Conservation (phyloP, 2,329 filamentous ascomycete species). For the Trichophyton simii region DNA sequence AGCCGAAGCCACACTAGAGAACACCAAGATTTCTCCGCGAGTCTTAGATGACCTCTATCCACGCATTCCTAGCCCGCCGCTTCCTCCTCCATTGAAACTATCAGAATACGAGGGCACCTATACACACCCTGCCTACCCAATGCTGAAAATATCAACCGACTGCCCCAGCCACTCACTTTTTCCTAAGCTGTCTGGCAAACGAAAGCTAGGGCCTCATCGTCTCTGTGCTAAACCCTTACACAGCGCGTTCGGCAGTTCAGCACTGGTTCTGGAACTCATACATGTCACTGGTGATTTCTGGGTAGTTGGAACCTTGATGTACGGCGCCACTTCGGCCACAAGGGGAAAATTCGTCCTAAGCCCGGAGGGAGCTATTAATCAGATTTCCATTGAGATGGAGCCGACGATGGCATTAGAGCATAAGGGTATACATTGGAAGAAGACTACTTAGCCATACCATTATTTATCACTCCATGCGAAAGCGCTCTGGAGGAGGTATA, state of each 20-base stretch:
- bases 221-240: slow-evolving; percentile 7
- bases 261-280: slow-evolving; percentile 5
- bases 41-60: slow-evolving; percentile 10
- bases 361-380: slow-evolving; percentile 5
- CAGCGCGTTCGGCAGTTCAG: slow-evolving; percentile 6
- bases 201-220: neutral
- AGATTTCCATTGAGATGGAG: slow-evolving; percentile 7
- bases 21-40: slow-evolving; percentile 6
- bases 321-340: slow-evolving; percentile 6
- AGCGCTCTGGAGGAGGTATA: too few species aligned
- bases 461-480: too few species aligned
- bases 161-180: slow-evolving; percentile 6
- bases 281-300: slow-evolving; percentile 9
- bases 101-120: slow-evolving; percentile 6
- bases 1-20: slow-evolving; percentile 3
- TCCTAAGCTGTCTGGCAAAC: slow-evolving; percentile 1
- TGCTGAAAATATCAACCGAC: slow-evolving; percentile 5
- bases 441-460: neutral
- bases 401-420: slow-evolving; percentile 7
- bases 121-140: slow-evolving; percentile 8
- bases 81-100: slow-evolving; percentile 6
- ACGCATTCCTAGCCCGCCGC: slow-evolving; percentile 7
- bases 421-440: slow-evolving; percentile 9
- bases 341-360: slow-evolving; percentile 7
- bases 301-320: slow-evolving; percentile 9